Evolutionary conservation across 768 basidiomycete genomes (phyloP), one percentile per base, ranked within the genome.

Genomic region (Russula griseocarnosa): DNA sequence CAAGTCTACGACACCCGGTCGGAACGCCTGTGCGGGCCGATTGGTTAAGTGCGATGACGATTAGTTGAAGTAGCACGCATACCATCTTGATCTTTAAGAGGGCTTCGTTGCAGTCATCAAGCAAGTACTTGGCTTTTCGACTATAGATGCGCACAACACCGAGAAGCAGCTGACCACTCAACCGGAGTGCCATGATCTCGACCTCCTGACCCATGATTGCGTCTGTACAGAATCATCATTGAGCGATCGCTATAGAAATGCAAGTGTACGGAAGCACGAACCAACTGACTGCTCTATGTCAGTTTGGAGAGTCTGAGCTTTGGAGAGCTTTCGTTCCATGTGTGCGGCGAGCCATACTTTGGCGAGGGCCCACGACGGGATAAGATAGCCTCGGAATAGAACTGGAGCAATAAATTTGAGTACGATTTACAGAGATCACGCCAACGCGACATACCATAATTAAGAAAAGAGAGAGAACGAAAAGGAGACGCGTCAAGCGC

Each of bases 301-400:
- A 0, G 95, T 95, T 72, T 94, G 91, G 2, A 97, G 78, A 1
- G 96, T 94, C 74, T 96, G 93, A 30, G 88, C 86, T 76, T 98
- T 99, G 69, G 92, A 94, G 71, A 99, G 86, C 79, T 98, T 98
- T 71, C 93, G 86, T 76, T 98, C 94, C 87, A 96, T 94, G 81
- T 98, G 96, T 1, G 97, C 96, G 47, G 96, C 95, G 59, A 99
- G 88, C 97, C 97, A 99, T 80, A 99, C 94, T 78, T 88, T 92
- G 40, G 94, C 96, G 44, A 99, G 80, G 96, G 92, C 50, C 96
- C 95, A 61, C 93, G 88, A 70, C 94, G 88, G 52, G 93, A 92
- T 69, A 97, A 82, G 75, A 98, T 93, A 40, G 92, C 87, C 73
- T 97, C 94, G 55, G 93, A 94, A 73, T 92, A 95, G 75, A 94